phyloP scores from a whole-genome alignment of 2,329 filamentous ascomycete species.

The Talaromyces sp. region DNA sequence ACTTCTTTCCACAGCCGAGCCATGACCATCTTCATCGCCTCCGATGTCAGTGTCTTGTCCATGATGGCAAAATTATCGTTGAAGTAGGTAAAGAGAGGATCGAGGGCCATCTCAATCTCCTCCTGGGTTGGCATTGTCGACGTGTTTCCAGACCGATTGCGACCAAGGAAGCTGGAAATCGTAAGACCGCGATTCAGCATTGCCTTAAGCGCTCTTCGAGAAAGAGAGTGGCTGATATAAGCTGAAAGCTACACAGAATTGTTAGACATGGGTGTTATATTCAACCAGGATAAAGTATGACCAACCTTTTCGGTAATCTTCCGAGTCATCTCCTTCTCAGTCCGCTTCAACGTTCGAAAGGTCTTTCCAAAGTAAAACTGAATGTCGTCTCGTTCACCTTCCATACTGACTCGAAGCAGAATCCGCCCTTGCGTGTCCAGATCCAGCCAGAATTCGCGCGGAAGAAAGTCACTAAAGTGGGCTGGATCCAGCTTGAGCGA shows the following conservation, averaged over 20 bases:
- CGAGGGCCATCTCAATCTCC: conserved; percentile 75
- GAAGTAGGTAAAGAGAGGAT: conserved; percentile 87
- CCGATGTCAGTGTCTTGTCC: conserved; percentile 90
- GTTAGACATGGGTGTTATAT: background rate
- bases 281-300: background rate
- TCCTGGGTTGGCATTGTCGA: conserved; percentile 57
- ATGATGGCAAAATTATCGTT: conserved; percentile 99
- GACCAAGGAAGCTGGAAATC: conserved; percentile 62
- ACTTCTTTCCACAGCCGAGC: conserved; percentile 97
- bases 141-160: conserved; percentile 45
- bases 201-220: conserved; percentile 69
- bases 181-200: conserved; percentile 69
- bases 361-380: conserved; percentile 98
- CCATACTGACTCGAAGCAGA: conserved; percentile 91
- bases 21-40: conserved; percentile 99
- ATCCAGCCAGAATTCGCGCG: conserved; percentile 95
- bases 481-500: conserved; percentile 96
- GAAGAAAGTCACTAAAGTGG: conserved; percentile 93
- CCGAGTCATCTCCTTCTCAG: conserved; percentile 95
- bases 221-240: conserved; percentile 87
- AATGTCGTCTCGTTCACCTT: conserved; percentile 96
- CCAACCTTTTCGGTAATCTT: conserved; percentile 94
- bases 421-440: conserved; percentile 91
- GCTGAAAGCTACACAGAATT: conserved; percentile 64
- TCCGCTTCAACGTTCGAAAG: conserved; percentile 89